Evolutionary conservation across 441 rosid species (phyloP), one percentile per base, ranked within the genome.

Genomic region (Erysimum cheiri): DNA sequence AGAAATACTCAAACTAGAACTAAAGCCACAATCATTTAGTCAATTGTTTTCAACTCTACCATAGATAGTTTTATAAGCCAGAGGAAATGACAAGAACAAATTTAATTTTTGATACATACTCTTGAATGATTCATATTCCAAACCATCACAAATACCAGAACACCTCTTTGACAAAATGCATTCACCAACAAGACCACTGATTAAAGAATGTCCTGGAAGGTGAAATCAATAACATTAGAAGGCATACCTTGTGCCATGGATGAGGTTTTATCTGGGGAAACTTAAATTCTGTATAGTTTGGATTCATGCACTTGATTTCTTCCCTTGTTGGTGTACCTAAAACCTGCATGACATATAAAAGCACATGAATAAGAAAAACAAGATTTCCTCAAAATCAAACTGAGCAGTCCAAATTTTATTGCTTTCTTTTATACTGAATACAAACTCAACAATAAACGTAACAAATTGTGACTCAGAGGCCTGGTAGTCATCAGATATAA

Each of bases 281-380:
- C 80, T 91, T 96, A 77, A 96, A 96, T 73, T 93, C 98, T 0
- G 97, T 96, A 71, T 96, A 93, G 83, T 93, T 93, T 24, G 99
- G 98, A 79, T 96, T 96, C 99, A 96, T 96, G 88, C 99, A 96
- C 83, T 96, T 96, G 72, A 96, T 96, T 89, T 96, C 99, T 81
- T 96, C 99, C 72, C 98, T 82, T 56, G 99, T 92, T 61, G 99
- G 99, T 61, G 98, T 96, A 70, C 99, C 99, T 86, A 96, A 77
- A 66, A 92, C 97, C 99, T 95, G 86, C 59, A 76, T 61, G 55
- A 59, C 6, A 35, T 39, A 43, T 46, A 32, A 62, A 62, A 47
- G 10, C 41, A 37, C 40, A 64, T 29, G 8, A 57, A 43, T 32
- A 26, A 58, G 66, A 50, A 47, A 37, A 56, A 24, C 8, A 40